Conservation (phyloP, 2,329 filamentous ascomycete genomes). For the Plectosphaerella sp. region DNA sequence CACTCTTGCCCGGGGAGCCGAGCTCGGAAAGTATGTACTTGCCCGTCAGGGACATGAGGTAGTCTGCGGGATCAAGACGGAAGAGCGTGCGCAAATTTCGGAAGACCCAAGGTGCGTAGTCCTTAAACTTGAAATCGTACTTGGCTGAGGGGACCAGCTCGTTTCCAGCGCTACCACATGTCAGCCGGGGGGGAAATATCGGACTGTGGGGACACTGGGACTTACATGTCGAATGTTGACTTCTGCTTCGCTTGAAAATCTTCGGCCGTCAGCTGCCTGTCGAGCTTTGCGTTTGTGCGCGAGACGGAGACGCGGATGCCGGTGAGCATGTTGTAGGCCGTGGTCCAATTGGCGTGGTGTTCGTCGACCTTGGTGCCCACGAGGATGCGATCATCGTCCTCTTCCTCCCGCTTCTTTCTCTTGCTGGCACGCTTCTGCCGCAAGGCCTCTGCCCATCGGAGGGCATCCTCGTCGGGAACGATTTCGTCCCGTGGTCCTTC, state of each 20-base stretch:
- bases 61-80: constrained; percentile 91
- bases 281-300: constrained; percentile 92
- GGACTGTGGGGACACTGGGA: neutral
- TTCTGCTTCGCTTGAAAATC: constrained; percentile 96
- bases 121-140: constrained; percentile 99
- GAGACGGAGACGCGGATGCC: constrained; percentile 97
- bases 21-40: constrained; percentile 98
- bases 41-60: constrained; percentile 94
- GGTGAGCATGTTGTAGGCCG: constrained; percentile 98
- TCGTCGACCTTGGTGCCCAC: constrained; percentile 98
- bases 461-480: constrained; percentile 81
- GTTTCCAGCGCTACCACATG: constrained; percentile 70
- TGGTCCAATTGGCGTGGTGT: constrained; percentile 94
- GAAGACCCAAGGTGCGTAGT: constrained; percentile 99
- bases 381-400: constrained; percentile 90
- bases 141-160: constrained; percentile 96
- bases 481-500: constrained; percentile 81
- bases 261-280: constrained; percentile 80
- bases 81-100: constrained; percentile 85
- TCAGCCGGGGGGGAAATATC: constrained; percentile 27
- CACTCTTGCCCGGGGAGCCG: constrained; percentile 94
- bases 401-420: constrained; percentile 73
- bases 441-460: constrained; percentile 88
- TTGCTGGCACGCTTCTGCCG: constrained; percentile 88
- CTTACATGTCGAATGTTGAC: constrained; percentile 97